A percentile compares a stretch with the other conserved stretches of the same genome.
Conservation (phyloP, 495 filamentous ascomycete species). For the Hypoxylon rickii region DNA sequence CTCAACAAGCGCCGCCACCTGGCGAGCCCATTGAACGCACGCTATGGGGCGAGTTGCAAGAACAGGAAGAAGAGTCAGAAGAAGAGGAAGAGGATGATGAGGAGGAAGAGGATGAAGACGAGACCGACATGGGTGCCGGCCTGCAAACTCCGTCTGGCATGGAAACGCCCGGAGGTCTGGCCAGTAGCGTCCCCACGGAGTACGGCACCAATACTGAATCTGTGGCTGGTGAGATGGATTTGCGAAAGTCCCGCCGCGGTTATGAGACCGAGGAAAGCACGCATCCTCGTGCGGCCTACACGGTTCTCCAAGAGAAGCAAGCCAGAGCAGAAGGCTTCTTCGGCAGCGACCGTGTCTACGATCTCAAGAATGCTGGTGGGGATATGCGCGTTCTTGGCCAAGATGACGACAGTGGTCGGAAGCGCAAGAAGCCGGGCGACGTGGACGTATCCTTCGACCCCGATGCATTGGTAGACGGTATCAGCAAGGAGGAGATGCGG, state of each 20-base stretch:
- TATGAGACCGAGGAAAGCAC: conserved; percentile 85
- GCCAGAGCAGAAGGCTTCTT: conserved; percentile 90
- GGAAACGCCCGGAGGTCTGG: conserved; percentile 81
- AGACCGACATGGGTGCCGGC: conserved; percentile 67
- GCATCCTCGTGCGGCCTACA: conserved; percentile 77
- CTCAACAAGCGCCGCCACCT: conserved; percentile 57
- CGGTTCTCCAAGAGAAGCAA: conserved; percentile 86
- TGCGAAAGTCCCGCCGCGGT: conserved; percentile 84
- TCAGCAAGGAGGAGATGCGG: conserved; percentile 64
- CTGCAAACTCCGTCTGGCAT: conserved; percentile 74
- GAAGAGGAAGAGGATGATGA: conserved; percentile 73
- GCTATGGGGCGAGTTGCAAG: conserved; percentile 92
- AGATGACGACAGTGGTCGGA: conserved; percentile 74
- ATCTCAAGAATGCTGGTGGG: conserved; percentile 57
- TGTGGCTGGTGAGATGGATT: conserved; percentile 85
- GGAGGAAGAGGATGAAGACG: conserved; percentile 74
- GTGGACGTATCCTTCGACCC: conserved; percentile 90
- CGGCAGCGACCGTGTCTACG: conserved; percentile 89
- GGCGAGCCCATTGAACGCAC: conserved; percentile 86
- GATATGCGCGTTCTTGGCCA: conserved; percentile 70
- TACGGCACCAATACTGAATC: conserved; percentile 68
- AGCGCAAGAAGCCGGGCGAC: conserved; percentile 95
- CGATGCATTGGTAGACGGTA: conserved; percentile 74
- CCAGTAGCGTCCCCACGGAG: conserved; percentile 78
- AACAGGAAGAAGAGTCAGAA: conserved; percentile 78